Evolutionary conservation across 139 green algal species (phyloP), one percentile per base, ranked within the genome.

Genomic region (Chlorella sp.): DNA sequence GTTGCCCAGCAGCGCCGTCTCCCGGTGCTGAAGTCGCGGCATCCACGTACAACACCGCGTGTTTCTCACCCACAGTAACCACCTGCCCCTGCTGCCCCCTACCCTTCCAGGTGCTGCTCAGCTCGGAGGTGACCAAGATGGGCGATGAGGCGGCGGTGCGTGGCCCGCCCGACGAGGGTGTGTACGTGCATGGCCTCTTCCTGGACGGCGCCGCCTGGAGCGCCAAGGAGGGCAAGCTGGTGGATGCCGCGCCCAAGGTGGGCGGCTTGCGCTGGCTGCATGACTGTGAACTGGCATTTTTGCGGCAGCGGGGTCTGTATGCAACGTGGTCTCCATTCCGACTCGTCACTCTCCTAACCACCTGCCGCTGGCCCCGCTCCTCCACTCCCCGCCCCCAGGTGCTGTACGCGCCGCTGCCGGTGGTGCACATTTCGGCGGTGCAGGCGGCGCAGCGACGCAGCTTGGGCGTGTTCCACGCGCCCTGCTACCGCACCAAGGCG

Each of bases 161-260:
- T 83, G 95, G 97, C 41, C 87, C 75, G 13, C 95, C 95, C 1
- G 78, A 69, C 41, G 96, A 98, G 90, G 96, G 96, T 43, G 95
- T 99, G 9, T 98, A 95, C 87, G 91, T 98, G 38, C 96, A 98
- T 74, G 96, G 96, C 40, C 92, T 98, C 44, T 98, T 92, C 89
- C 86, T 99, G 75, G 96, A 99, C 69, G 96, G 96, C n/a, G 96
- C 92, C 84, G 87, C 93, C n/a, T 99, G 96, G 96, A 94, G 88
- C 82, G 86, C 72, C 0, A 93, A 93, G 44, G 95, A 97, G 86
- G 95, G 95, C 87, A 87, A 86, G 80, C 89, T 99, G 79, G 93
- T 97, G 80, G 96, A 99, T 77, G 83, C 88, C 0, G 96, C 98
- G 91, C 95, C 94, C 60, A 98, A 98, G 93, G 97, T 78, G 28